phyloP scores from a whole-genome alignment of 768 basidiomycete species.

The Russula olivacea region DNA sequence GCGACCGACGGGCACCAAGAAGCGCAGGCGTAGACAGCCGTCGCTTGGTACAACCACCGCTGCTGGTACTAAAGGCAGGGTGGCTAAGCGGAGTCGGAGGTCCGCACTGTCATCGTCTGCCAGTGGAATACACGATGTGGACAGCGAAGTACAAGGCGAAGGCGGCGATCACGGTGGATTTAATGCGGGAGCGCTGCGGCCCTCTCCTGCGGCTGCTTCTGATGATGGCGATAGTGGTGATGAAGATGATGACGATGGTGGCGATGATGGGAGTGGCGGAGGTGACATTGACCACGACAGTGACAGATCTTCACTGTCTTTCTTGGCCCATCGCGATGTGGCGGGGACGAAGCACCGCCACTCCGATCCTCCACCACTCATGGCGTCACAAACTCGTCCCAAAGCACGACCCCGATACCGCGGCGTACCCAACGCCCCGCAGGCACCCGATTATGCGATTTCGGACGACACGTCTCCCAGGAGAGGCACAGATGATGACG shows the following conservation, averaged over 20 bases:
- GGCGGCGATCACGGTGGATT: neutral
- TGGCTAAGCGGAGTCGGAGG: constrained; percentile 31
- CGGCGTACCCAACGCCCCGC: neutral
- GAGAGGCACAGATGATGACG: neutral
- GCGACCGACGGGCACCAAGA: constrained; percentile 47
- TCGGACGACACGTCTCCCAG: neutral
- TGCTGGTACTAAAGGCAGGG: constrained; percentile 29
- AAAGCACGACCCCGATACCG: constrained; percentile 36
- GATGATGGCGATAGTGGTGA: neutral
- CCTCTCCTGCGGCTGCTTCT: neutral
- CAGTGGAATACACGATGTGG: neutral
- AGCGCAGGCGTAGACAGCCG: constrained; percentile 48
- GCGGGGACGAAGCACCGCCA: neutral
- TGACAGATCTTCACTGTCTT: neutral
- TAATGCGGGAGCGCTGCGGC: constrained; percentile 4
- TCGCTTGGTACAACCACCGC: constrained; percentile 35
- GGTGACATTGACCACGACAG: neutral
- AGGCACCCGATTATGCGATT: neutral
- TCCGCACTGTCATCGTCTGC: neutral
- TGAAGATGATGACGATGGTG: neutral
- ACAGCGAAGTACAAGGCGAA: neutral
- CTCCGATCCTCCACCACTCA: neutral
- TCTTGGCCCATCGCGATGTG: constrained; percentile 5
- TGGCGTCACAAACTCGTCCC: constrained; percentile 31
- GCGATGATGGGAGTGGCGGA: neutral